Conservation (phyloP, 2,329 filamentous ascomycete species). For the Aspergillus japonicus region DNA sequence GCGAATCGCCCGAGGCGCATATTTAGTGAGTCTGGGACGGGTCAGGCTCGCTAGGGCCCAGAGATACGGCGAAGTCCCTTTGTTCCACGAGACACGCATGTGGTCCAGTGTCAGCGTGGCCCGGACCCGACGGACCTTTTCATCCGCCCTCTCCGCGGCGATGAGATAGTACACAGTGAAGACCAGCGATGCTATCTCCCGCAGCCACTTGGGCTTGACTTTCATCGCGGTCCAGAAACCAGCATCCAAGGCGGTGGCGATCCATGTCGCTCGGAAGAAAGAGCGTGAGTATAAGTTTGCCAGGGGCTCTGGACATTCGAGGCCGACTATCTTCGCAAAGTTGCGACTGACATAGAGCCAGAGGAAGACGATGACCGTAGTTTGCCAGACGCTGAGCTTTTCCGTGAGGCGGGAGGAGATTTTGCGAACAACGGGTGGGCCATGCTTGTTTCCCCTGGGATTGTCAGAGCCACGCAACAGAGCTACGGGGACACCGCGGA, state of each 20-base stretch:
- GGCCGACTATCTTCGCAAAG: constrained; percentile 85
- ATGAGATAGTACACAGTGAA: constrained; percentile 91
- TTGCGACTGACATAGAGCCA: constrained; percentile 91
- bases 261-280: constrained; percentile 96
- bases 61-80: constrained; percentile 84
- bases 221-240: constrained; percentile 99
- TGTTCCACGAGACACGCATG: constrained; percentile 91
- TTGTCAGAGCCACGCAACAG: constrained; percentile 1
- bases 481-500: no score
- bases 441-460: constrained; percentile 76
- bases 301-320: constrained; percentile 90
- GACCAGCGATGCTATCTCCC: constrained; percentile 76
- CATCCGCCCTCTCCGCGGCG: constrained; percentile 89
- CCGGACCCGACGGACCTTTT: constrained; percentile 90
- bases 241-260: constrained; percentile 89
- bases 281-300: constrained; percentile 89
- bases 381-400: constrained; percentile 84
- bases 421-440: constrained; percentile 53
- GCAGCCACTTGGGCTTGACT: constrained; percentile 74
- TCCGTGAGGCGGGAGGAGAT: constrained; percentile 70
- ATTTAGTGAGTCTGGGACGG: constrained; percentile 75
- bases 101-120: constrained; percentile 87
- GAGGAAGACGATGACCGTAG: constrained; percentile 79
- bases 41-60: constrained; percentile 68
- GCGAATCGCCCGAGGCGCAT: constrained; percentile 76